These are phyloP conservation scores for Graphilbum sp. DNA, from an alignment of 2,329 filamentous ascomycete genomes.

Conservation along the genomic window DNA sequence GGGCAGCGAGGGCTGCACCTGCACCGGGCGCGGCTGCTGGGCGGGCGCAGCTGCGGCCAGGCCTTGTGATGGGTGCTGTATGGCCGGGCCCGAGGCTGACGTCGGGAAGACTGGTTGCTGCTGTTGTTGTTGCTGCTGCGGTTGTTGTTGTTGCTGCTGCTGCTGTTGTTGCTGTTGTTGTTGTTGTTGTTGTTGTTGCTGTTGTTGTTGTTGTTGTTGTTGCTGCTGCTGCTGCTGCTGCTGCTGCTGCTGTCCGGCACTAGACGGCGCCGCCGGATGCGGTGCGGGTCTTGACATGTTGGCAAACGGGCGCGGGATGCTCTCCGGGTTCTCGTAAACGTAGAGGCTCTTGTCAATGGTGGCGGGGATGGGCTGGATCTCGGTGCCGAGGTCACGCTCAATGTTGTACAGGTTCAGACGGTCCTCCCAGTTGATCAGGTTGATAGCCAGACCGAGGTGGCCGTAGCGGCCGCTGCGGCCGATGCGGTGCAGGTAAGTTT, in stretches of 20 bases:
- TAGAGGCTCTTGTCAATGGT: constrained; percentile 96
- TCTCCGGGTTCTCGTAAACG: constrained; percentile 93
- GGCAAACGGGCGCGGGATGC: constrained; percentile 67
- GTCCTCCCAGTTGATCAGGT: constrained; percentile 99
- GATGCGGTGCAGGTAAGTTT: constrained; percentile 96
- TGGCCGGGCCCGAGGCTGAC: not conserved
- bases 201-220: not conserved
- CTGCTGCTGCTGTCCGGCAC: not conserved
- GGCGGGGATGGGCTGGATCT: constrained; percentile 90
- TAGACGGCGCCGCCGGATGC: not conserved
- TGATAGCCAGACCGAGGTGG: constrained; percentile 93
- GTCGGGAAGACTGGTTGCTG: not conserved
- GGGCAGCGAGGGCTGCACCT: constrained; percentile 7
- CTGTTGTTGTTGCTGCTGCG: not conserved
- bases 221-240: not conserved
- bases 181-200: constrained; percentile 1
- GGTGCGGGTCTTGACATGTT: constrained; percentile 19
- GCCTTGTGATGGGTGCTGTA: not conserved
- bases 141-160: not conserved
- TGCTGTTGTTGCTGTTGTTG: not conserved
- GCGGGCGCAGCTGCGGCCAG: not conserved
- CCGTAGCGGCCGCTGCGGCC: constrained; percentile 95
- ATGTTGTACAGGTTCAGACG: constrained; percentile 98
- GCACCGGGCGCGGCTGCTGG: constrained; percentile 2
- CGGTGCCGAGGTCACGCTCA: constrained; percentile 89